Conservation (phyloP, 139 green algal species). For the Bryopsis sp. region DNA sequence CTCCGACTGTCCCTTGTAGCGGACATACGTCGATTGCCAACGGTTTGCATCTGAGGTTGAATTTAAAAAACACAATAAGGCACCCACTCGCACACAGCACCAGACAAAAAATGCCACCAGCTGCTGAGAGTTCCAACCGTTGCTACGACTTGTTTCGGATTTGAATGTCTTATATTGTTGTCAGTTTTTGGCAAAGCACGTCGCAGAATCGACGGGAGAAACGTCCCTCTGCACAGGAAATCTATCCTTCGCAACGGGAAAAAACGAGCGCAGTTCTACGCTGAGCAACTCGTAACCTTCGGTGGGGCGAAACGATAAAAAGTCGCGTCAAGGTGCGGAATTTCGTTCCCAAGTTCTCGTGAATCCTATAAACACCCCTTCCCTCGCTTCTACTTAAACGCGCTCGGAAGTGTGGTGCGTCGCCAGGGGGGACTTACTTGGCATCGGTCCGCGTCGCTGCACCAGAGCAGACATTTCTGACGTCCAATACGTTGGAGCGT, state of each 20-base stretch:
- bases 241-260: constrained; percentile 4
- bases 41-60: constrained; percentile 30
- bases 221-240: no score
- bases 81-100: neutral
- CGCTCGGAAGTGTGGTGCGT: neutral
- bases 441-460: constrained; percentile 25
- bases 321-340: neutral
- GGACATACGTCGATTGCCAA: constrained; percentile 40
- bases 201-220: no score
- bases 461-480: constrained; percentile 23
- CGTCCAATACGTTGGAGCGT: constrained; percentile 23
- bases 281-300: neutral
- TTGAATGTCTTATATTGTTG: neutral
- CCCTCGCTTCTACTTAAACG: neutral
- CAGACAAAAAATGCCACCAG: neutral
- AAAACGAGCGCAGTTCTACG: neutral
- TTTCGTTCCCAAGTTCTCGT: neutral
- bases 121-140: neutral
- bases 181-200: neutral
- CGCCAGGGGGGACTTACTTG: constrained; percentile 19
- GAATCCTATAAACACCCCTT: constrained; percentile 7
- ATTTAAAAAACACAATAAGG: neutral
- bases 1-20: constrained; percentile 32
- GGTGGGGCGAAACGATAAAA: neutral
- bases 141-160: no score